Evolutionary conservation across 306 rosid species (phyloP).

Genomic region (Datisca glomerata): DNA sequence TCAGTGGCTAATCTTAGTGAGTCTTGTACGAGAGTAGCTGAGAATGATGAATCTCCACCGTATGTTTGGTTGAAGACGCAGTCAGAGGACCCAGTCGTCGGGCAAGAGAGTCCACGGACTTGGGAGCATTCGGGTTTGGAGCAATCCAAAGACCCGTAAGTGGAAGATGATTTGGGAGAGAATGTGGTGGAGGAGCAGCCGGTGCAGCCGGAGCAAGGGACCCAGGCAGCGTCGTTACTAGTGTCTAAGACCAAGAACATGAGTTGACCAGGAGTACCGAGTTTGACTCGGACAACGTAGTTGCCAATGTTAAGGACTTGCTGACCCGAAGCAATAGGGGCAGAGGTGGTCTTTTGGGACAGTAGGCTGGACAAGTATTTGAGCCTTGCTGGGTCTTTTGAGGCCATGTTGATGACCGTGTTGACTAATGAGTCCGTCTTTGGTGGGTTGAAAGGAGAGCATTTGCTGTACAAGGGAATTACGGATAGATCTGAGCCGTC

Average conservation of each 20-base stretch:
- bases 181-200: constrained; percentile 54
- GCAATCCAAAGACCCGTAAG: constrained; percentile 43
- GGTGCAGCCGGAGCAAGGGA: constrained; percentile 56
- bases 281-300: constrained; percentile 57
- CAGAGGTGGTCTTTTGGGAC: constrained; percentile 34
- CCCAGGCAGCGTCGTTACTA: constrained; percentile 71
- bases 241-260: constrained; percentile 83
- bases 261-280: constrained; percentile 72
- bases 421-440: constrained; percentile 42
- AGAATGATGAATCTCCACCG: constrained; percentile 65
- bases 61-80: constrained; percentile 74
- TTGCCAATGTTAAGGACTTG: constrained; percentile 48
- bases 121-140: constrained; percentile 40
- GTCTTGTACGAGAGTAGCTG: constrained; percentile 60
- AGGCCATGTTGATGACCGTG: constrained; percentile 59
- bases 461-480: constrained; percentile 71
- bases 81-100: constrained; percentile 16
- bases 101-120: constrained; percentile 61
- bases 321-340: constrained; percentile 81
- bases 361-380: constrained; percentile 42
- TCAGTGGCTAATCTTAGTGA: constrained; percentile 26
- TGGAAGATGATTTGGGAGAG: constrained; percentile 38
- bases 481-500: constrained; percentile 45
- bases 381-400: constrained; percentile 54
- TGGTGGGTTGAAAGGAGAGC: constrained; percentile 69